phyloP scores from a whole-genome alignment of 768 basidiomycete genomes.

The Leccinum incarnatum region DNA sequence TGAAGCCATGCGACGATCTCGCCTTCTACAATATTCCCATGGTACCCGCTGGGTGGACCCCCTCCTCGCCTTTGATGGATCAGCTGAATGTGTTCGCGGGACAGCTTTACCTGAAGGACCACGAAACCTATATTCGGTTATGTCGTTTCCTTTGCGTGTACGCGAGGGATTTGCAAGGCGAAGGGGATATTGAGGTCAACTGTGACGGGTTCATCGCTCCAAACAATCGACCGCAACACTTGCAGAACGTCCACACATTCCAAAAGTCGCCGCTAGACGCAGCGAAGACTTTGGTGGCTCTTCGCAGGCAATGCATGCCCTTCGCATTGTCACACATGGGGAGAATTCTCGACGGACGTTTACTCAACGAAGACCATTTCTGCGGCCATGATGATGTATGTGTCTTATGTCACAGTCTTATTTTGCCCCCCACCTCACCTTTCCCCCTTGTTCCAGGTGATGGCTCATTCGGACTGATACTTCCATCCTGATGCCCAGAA shows the following conservation, averaged over 20 bases:
- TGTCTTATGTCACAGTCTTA: background rate
- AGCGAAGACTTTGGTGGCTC: conserved; percentile 16
- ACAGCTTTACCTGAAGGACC: too few species aligned
- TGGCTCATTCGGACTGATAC: background rate
- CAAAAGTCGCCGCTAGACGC: conserved; percentile 33
- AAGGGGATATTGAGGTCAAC: background rate
- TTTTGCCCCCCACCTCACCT: background rate
- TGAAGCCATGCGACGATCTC: conserved; percentile 28
- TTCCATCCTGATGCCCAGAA: background rate
- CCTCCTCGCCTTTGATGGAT: background rate
- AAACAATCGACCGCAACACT: background rate
- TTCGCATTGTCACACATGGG: conserved; percentile 43
- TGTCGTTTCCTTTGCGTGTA: too few species aligned
- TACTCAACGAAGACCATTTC: conserved; percentile 18
- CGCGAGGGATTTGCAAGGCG: background rate
- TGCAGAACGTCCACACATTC: conserved; percentile 26
- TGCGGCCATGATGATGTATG: background rate
- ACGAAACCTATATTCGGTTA: too few species aligned
- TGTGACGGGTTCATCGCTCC: background rate
- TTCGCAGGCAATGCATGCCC: conserved; percentile 40
- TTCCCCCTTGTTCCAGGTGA: background rate
- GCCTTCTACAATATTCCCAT: background rate
- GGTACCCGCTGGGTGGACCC: too few species aligned
- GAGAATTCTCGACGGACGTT: conserved; percentile 32
- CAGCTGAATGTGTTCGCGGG: background rate